Conservation (phyloP, 305 asterid species). For the Nicotiana rustica region DNA sequence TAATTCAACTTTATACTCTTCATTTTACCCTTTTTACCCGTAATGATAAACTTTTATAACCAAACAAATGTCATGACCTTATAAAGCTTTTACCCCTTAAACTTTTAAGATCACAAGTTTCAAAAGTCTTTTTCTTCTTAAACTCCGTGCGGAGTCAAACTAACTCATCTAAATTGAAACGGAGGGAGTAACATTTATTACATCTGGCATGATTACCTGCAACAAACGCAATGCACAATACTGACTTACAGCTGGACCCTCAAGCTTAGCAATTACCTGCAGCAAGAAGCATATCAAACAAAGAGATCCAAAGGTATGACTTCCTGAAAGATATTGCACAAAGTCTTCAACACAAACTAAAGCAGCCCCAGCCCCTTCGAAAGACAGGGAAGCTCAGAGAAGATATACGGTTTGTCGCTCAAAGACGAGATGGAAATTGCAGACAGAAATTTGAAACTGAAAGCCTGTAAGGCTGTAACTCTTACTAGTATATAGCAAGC, state of each 20-base stretch:
- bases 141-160: too few species aligned
- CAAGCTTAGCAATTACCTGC: conserved; percentile 99
- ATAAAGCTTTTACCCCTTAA: too few species aligned
- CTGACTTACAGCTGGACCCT: conserved; percentile 97
- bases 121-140: too few species aligned
- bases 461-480: conserved; percentile 6
- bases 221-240: conserved; percentile 91
- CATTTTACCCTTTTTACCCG: too few species aligned
- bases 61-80: too few species aligned
- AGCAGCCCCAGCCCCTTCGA: not conserved
- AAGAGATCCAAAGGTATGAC: conserved; percentile 13
- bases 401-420: not conserved
- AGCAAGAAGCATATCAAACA: conserved; percentile 39
- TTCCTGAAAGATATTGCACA: conserved; percentile 10
- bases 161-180: too few species aligned
- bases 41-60: too few species aligned
- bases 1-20: too few species aligned
- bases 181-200: not conserved
- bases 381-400: not conserved
- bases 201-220: conserved; percentile 64
- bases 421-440: conserved; percentile 5
- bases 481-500: conserved; percentile 67
- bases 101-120: too few species aligned
- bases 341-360: conserved; percentile 4
- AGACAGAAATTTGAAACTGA: conserved; percentile 28